These are phyloP conservation scores for Calonectria fujianensis DNA, from an alignment of 2,329 filamentous ascomycete species.

Conservation along the genomic window DNA sequence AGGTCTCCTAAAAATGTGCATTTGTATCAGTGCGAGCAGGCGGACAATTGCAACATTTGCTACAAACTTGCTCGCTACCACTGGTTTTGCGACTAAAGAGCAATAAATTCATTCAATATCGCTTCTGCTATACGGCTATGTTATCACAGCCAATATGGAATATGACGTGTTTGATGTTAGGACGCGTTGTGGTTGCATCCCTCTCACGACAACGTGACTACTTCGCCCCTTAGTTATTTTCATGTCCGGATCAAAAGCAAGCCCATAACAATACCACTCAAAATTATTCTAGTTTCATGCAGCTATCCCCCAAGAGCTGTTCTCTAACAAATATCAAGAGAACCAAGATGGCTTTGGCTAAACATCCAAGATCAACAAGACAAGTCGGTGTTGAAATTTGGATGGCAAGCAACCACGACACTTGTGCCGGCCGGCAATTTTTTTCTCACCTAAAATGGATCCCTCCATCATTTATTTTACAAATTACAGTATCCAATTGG, in stretches of 20 bases:
- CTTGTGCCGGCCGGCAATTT: not conserved
- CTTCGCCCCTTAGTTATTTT: not conserved
- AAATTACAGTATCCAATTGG: not conserved
- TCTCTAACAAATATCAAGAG: too few relatives aligned
- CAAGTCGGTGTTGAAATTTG: not conserved
- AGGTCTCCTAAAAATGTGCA: too few relatives aligned
- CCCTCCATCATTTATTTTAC: not conserved
- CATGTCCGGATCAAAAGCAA: not conserved
- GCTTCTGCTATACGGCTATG: not conserved
- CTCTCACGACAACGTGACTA: not conserved
- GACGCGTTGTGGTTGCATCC: not conserved
- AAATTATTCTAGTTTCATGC: not conserved
- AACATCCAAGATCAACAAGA: not conserved
- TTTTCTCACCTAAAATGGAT: not conserved
- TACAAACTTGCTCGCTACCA: too few relatives aligned
- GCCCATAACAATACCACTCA: not conserved
- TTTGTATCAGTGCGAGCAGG: too few relatives aligned
- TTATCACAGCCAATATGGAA: not conserved
- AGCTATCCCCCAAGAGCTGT: not conserved
- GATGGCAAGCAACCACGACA: not conserved
- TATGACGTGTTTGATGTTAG: not conserved
- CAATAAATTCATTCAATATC: not conserved
- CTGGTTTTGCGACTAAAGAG: not conserved
- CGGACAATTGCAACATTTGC: too few relatives aligned
- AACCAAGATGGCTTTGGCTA: not conserved